phyloP scores from a whole-genome alignment of 2,329 filamentous ascomycete genomes.

The Eutypa lata region DNA sequence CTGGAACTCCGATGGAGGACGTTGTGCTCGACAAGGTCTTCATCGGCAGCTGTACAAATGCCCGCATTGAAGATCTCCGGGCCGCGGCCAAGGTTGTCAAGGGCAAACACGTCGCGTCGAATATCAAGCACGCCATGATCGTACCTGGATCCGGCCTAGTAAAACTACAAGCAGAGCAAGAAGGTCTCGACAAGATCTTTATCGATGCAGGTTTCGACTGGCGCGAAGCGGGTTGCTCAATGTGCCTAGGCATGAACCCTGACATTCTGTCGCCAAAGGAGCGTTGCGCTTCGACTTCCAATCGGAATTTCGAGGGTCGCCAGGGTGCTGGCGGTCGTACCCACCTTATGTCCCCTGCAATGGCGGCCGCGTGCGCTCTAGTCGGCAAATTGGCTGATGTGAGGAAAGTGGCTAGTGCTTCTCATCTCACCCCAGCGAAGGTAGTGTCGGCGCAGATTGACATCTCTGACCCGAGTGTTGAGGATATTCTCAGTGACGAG shows the following conservation, averaged over 20 bases:
- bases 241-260: constrained; percentile 99
- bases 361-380: constrained; percentile 89
- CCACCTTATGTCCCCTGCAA: constrained; percentile 94
- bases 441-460: constrained; percentile 62
- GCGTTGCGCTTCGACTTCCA: constrained; percentile 91
- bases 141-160: constrained; percentile 94
- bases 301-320: constrained; percentile 95
- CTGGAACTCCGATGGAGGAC: constrained; percentile 90
- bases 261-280: constrained; percentile 92
- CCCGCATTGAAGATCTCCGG: constrained; percentile 91
- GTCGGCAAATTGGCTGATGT: constrained; percentile 91
- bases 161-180: constrained; percentile 85
- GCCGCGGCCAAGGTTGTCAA: constrained; percentile 82
- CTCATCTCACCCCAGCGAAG: background rate
- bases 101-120: constrained; percentile 80
- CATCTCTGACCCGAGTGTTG: constrained; percentile 47
- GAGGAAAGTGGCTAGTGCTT: background rate
- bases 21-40: constrained; percentile 93
- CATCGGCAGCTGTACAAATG: constrained; percentile 97
- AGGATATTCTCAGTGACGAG: constrained; percentile 50
- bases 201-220: constrained; percentile 91
- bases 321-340: constrained; percentile 90
- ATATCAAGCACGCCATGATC: constrained; percentile 92
- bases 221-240: constrained; percentile 97
- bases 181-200: constrained; percentile 93